Base-by-base conservation (phyloP, 2,329 filamentous ascomycete genomes). In the Talaromyces sp. region DNA sequence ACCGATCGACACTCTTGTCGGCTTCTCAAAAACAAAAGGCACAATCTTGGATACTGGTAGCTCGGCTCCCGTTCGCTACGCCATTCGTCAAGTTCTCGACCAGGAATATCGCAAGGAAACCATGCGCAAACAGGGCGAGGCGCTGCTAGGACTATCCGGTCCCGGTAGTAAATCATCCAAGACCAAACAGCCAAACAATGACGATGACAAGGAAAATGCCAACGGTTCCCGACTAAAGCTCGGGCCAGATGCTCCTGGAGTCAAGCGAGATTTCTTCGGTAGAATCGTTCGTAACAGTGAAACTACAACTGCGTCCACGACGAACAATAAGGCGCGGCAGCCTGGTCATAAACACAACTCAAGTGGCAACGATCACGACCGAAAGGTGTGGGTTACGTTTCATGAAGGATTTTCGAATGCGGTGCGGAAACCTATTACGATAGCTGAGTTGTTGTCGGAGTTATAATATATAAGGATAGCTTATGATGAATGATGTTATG, bases 351-450 rank as follows among this genome's bases (percentile, higher is more conserved):
- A 75, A 69, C 74, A 69, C 62, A 69, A 62, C 58, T 74, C 71
- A 62, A 79, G 78, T 67, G 69, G 75, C 51, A 74, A 71, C 5
- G 75, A 76, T 64, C 71, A 74, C 64, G 84, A 84, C 58, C 84
- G 82, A 59, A 86, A 89, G 71, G 90, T 93, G 3, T 97, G 93
- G 93, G 88, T 96, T 49, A 94, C 88, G 68, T 97, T 89, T 76
- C 89, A 97, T 72, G 93, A 97, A 79, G 93, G 93, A 0, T 88
- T 92, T 75, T 95, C 92, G 64, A 97, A 97, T 83, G 93, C 93
- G 11, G 93, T 97, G 67, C 85, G 91, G 76, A 97, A 96, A 76
- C 91, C 92, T 2, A 88, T 97, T 68, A 91, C 91, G 8, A 76
- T 97, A 75, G 84, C 86, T 67, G 93, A 97, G 76, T 85, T 97